These are phyloP conservation scores for Fusarium secorum DNA, from an alignment of 2,329 filamentous ascomycete genomes.

Conservation along the genomic window DNA sequence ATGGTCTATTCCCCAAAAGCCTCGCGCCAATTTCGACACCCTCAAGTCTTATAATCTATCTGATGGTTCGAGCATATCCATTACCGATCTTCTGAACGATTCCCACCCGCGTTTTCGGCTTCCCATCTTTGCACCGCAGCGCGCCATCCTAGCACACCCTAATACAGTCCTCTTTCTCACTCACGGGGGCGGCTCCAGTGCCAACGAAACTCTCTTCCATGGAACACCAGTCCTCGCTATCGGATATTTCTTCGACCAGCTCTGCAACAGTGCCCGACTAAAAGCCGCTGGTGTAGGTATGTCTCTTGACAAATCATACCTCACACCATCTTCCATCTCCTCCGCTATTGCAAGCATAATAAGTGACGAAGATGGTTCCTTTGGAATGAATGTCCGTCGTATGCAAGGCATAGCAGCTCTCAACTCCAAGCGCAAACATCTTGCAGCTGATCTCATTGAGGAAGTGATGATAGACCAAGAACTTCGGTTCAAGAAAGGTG, in stretches of 20 bases:
- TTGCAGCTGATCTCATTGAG: constrained; percentile 52
- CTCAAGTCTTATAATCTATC: constrained; percentile 14
- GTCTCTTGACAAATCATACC: constrained; percentile 48
- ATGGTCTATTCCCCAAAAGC: constrained; percentile 46
- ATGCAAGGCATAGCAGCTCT: constrained; percentile 51
- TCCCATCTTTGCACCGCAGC: constrained; percentile 50
- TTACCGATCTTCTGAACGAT: constrained; percentile 40
- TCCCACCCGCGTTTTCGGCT: constrained; percentile 44
- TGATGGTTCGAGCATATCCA: constrained; percentile 15
- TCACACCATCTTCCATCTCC: constrained; percentile 46
- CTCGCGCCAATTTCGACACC: constrained; percentile 35
- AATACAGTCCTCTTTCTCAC: constrained; percentile 50
- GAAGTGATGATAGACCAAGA: constrained; percentile 52
- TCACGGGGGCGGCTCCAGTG: constrained; percentile 52
- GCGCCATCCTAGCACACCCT: constrained; percentile 49
- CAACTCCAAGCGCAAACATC: constrained; percentile 48
- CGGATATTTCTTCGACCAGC: constrained; percentile 53
- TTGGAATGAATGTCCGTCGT: constrained; percentile 46
- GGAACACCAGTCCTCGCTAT: constrained; percentile 49
- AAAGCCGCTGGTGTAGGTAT: constrained; percentile 46
- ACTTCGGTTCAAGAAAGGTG: constrained; percentile 27
- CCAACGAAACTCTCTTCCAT: constrained; percentile 53
- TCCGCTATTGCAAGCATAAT: constrained; percentile 42
- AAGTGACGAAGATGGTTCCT: constrained; percentile 42
- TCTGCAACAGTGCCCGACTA: constrained; percentile 49